Conservation (phyloP, 371 early-diverging fungal genomes). For the Rhizopus delemar region DNA sequence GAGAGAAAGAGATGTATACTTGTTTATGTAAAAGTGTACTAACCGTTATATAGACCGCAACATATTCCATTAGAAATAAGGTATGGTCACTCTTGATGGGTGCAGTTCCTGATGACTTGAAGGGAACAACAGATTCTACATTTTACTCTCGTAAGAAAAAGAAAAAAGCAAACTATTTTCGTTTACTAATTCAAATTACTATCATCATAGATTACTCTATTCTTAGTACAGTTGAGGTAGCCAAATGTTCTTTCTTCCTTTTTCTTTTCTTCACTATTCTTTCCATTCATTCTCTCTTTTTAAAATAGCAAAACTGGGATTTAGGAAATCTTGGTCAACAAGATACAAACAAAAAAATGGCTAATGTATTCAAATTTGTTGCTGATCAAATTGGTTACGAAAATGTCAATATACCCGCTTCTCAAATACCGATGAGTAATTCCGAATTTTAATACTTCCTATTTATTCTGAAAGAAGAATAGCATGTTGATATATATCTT, state of each 20-base stretch:
- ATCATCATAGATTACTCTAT: constrained; percentile 39
- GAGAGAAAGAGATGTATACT: not conserved
- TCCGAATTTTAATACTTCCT: not conserved
- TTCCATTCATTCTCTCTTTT: too few relatives aligned
- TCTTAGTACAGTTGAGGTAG: constrained; percentile 55
- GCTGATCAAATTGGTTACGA: constrained; percentile 31
- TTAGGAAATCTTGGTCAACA: constrained; percentile 55
- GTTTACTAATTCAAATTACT: not conserved
- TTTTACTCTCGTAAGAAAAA: constrained; percentile 45
- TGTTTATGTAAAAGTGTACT: too few relatives aligned
- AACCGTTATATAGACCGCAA: constrained; percentile 10
- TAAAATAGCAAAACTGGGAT: constrained; percentile 52
- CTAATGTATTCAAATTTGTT: constrained; percentile 40
- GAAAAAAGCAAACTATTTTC: not conserved
- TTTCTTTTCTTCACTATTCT: not conserved
- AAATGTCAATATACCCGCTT: constrained; percentile 38
- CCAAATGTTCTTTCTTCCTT: not conserved
- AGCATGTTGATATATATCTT: too few relatives aligned
- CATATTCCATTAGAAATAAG: constrained; percentile 26
- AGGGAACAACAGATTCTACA: constrained; percentile 52
- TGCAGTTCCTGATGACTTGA: constrained; percentile 24
- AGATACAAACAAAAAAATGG: constrained; percentile 37
- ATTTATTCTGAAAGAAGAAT: too few relatives aligned
- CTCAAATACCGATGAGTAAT: constrained; percentile 16
- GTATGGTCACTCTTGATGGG: constrained; percentile 37